Conservation (phyloP, 148 eudicot species). For the Nyssa sinensis region DNA sequence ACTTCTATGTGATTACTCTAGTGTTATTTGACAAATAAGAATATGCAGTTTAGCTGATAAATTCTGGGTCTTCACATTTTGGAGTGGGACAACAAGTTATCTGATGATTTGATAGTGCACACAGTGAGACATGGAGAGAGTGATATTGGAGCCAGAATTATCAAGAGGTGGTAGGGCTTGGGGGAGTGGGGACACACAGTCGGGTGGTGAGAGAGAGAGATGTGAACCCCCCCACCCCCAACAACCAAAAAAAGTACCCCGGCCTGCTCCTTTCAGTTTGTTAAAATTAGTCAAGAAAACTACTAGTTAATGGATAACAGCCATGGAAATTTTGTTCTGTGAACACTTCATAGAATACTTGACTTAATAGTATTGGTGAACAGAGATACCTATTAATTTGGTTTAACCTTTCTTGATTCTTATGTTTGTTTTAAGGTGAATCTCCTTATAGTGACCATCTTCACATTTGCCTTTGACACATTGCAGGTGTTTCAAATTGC, state of each 20-base stretch:
- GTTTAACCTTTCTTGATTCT: not conserved
- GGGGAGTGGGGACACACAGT: not conserved
- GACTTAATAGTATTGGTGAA: not conserved
- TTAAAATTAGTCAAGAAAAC: not conserved
- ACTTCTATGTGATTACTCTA: not conserved
- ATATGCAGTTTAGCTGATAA: not conserved
- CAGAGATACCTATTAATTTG: not conserved
- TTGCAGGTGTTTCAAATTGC: constrained; percentile 64
- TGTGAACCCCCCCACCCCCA: too few relatives aligned
- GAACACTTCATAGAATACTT: not conserved
- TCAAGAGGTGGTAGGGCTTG: not conserved
- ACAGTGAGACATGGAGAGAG: not conserved
- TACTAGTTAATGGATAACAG: not conserved
- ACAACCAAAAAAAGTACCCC: not conserved
- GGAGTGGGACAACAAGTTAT: not conserved
- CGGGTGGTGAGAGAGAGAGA: not conserved
- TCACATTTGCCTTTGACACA: not conserved
- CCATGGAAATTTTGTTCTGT: not conserved
- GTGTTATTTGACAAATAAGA: not conserved
- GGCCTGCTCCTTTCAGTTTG: not conserved
- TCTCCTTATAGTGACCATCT: not conserved
- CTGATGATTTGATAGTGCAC: not conserved
- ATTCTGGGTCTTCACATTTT: not conserved
- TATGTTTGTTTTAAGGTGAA: not conserved
- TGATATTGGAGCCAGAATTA: not conserved